Conservation (phyloP, 345 rosid species). For the Litchi chinensis region DNA sequence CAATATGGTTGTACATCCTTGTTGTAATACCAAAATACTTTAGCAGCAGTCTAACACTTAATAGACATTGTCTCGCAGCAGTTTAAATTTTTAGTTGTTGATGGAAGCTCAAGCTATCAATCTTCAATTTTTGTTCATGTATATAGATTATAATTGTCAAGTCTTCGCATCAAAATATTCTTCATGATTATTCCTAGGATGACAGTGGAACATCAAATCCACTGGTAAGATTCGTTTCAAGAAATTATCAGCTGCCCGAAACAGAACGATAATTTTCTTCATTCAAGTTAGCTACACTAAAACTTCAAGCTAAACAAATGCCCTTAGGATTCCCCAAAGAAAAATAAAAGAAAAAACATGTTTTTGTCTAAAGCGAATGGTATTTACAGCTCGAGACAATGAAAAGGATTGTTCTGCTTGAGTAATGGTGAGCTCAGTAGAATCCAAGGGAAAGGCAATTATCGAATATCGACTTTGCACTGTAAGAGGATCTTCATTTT, state of each 20-base stretch:
- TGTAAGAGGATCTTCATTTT: background rate
- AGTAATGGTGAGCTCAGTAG: background rate
- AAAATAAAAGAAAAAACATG: too few species aligned
- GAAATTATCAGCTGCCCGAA: background rate
- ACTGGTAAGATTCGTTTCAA: too few species aligned
- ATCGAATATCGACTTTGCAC: background rate
- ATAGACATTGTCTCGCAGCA: background rate
- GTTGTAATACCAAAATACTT: background rate
- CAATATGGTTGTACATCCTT: background rate
- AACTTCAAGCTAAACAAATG: background rate
- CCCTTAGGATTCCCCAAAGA: background rate
- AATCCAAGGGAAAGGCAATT: slow-evolving; percentile 11
- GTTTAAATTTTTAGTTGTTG: background rate
- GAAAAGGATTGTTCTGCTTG: background rate
- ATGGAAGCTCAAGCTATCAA: background rate
- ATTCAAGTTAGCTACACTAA: background rate
- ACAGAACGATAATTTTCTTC: background rate
- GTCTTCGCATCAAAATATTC: background rate
- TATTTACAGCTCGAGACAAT: background rate
- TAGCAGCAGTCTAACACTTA: background rate
- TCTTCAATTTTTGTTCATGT: background rate
- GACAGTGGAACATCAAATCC: too few species aligned
- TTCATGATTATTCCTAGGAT: background rate
- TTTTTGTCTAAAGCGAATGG: background rate
- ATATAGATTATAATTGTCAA: background rate